phyloP scores from a whole-genome alignment of 257 asterid genomes.

The Eucommia ulmoides region DNA sequence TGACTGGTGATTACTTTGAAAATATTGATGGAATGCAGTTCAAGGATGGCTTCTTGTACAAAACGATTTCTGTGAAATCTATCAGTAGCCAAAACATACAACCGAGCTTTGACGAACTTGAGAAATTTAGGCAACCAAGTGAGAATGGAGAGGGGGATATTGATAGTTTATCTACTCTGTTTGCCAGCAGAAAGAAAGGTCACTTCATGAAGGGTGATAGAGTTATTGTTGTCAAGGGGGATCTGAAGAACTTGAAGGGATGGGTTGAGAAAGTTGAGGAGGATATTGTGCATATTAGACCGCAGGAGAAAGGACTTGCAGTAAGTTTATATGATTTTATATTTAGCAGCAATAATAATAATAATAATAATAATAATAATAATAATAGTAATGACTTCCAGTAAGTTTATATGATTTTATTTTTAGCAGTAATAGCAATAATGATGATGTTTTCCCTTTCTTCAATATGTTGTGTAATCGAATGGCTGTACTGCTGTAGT shows the following conservation, averaged over 20 bases:
- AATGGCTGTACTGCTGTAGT: background rate
- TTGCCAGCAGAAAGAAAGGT: slow-evolving; percentile 84
- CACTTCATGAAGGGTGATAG: slow-evolving; percentile 94
- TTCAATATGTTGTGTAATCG: background rate
- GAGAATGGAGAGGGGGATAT: slow-evolving; percentile 73
- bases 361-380: too few relatives aligned
- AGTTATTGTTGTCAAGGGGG: slow-evolving; percentile 88
- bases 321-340: slow-evolving; percentile 13
- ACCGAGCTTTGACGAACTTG: too few relatives aligned
- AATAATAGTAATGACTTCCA: too few relatives aligned
- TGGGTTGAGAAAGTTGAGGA: slow-evolving; percentile 95
- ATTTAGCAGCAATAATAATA: too few relatives aligned
- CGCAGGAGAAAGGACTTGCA: slow-evolving; percentile 67
- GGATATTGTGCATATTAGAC: slow-evolving; percentile 84
- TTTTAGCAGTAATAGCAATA: too few relatives aligned
- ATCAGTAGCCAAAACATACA: too few relatives aligned
- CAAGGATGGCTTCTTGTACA: too few relatives aligned
- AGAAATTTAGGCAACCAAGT: too few relatives aligned
- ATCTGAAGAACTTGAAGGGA: slow-evolving; percentile 80
- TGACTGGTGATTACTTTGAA: too few relatives aligned
- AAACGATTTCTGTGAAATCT: too few relatives aligned
- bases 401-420: too few relatives aligned
- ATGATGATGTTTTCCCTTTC: background rate
- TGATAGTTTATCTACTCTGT: slow-evolving; percentile 74
- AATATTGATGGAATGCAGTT: too few relatives aligned